Evolutionary conservation across 768 basidiomycete species (phyloP).

Genomic region (Mycena vulgaris): DNA sequence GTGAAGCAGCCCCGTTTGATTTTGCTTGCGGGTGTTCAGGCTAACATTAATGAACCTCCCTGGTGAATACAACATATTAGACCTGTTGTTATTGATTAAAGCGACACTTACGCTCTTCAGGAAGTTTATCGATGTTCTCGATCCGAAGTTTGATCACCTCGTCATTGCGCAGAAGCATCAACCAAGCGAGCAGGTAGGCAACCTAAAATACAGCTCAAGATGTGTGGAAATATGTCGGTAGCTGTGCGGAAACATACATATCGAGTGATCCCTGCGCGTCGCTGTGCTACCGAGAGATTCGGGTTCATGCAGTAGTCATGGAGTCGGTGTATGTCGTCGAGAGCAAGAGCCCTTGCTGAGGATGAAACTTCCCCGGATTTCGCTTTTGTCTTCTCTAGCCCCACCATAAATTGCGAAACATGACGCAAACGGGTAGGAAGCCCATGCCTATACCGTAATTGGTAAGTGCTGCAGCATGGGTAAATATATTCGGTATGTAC

Average conservation of each 20-base stretch:
- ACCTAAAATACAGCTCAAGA: neutral
- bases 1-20: conserved; percentile 38
- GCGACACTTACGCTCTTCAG: conserved; percentile 15
- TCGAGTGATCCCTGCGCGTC: neutral
- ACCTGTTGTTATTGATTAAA: neutral
- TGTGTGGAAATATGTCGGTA: too few species aligned
- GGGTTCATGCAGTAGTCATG: conserved; percentile 28
- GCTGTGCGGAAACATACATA: neutral
- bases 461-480: too few species aligned
- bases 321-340: conserved; percentile 39
- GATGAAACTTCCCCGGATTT: conserved; percentile 38
- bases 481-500: too few species aligned
- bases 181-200: conserved; percentile 31
- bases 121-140: conserved; percentile 32
- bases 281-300: neutral
- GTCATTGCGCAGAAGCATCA: conserved; percentile 37
- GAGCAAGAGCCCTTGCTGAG: conserved; percentile 38
- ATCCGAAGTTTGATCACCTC: conserved; percentile 34
- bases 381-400: conserved; percentile 43
- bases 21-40: conserved; percentile 32
- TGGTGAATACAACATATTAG: neutral
- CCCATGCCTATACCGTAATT: too few species aligned
- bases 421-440: conserved; percentile 17
- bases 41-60: neutral
- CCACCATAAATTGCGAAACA: conserved; percentile 43